These are phyloP conservation scores for Aspergillus bertholletiae DNA, from an alignment of 495 filamentous ascomycete species.

Conservation along the genomic window DNA sequence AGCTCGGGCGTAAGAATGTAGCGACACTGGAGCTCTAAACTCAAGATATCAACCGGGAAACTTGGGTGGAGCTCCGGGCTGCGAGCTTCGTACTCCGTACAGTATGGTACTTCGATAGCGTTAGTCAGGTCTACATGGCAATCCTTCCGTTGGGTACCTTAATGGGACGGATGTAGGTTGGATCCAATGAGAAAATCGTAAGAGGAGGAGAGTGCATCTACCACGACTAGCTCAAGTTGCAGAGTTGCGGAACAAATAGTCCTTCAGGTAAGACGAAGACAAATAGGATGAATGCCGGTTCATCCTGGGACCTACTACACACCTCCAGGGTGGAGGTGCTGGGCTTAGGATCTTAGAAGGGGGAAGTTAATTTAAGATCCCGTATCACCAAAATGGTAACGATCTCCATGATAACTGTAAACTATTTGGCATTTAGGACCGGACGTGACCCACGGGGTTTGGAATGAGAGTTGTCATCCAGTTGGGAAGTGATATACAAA, in stretches of 20 bases:
- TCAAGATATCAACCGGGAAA: too few relatives aligned
- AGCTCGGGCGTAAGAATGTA: too few relatives aligned
- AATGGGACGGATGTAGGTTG: background rate
- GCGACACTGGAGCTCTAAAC: too few relatives aligned
- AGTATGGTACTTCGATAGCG: too few relatives aligned
- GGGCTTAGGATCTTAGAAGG: constrained; percentile 7
- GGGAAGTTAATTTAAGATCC: constrained; percentile 2
- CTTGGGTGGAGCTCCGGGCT: too few relatives aligned
- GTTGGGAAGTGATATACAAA: background rate
- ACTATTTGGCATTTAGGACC: background rate
- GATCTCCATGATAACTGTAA: constrained; percentile 6
- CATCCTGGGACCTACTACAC: background rate
- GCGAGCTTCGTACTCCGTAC: too few relatives aligned
- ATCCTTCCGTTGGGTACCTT: background rate
- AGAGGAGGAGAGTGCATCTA: background rate
- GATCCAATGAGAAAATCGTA: background rate
- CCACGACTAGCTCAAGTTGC: background rate
- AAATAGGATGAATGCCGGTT: background rate
- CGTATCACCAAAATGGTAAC: constrained; percentile 2
- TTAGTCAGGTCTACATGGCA: too few relatives aligned
- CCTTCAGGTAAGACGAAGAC: background rate
- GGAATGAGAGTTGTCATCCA: background rate
- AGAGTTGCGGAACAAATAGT: constrained; percentile 2
- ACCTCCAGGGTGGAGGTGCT: constrained; percentile 1
- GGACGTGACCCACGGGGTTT: background rate